phyloP scores from a whole-genome alignment of 495 filamentous ascomycete genomes.

The Hypoxylon fuscum region DNA sequence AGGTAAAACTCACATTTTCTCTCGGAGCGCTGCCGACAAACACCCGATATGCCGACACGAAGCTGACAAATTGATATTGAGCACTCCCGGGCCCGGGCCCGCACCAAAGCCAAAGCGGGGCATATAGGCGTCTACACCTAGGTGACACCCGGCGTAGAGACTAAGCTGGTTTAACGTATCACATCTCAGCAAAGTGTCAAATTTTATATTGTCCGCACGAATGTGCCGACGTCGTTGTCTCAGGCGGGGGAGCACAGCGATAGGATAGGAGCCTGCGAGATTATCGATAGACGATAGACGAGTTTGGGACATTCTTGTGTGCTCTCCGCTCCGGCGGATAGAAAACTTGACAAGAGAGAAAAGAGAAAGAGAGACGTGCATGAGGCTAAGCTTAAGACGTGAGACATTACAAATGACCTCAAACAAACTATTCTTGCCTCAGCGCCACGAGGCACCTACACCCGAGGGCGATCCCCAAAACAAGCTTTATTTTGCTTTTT shows the following conservation, averaged over 20 bases:
- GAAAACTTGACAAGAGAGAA: neutral
- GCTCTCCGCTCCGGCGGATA: neutral
- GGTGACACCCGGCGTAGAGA: conserved; percentile 1
- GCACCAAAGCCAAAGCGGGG: neutral
- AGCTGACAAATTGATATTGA: neutral
- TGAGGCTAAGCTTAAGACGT: neutral
- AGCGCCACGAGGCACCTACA: conserved; percentile 2
- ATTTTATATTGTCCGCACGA: neutral
- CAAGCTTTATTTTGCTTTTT: conserved; percentile 4
- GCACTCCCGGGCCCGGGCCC: neutral
- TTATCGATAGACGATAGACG: conserved; percentile 1
- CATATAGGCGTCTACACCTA: neutral
- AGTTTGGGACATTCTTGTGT: neutral
- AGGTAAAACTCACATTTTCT: neutral
- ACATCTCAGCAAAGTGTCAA: neutral
- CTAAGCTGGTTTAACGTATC: neutral
- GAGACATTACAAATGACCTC: too few species aligned
- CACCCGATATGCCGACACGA: neutral
- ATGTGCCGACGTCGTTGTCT: neutral
- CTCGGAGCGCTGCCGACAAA: neutral
- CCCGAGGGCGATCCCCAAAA: neutral
- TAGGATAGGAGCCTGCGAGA: neutral
- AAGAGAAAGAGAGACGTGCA: conserved; percentile 1
- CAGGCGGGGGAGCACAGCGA: neutral
- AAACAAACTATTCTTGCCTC: conserved; percentile 5